phyloP scores from a whole-genome alignment of 257 asterid species.

The Scutellaria galericulata region DNA sequence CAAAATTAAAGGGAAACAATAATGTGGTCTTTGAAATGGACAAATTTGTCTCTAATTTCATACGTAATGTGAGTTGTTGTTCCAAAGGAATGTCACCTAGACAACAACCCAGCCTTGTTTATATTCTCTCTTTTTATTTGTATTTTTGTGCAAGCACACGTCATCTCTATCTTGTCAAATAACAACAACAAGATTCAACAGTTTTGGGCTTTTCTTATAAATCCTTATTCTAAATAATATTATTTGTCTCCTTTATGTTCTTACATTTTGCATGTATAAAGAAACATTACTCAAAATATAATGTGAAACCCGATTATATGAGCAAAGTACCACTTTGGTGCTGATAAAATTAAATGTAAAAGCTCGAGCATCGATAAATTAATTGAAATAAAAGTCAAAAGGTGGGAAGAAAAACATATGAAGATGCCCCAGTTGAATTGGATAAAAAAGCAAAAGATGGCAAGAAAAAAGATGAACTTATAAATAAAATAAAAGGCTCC shows the following conservation, averaged over 20 bases:
- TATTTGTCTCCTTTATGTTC: too few species aligned
- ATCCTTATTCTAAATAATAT: too few species aligned
- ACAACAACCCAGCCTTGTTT: conserved; percentile 2
- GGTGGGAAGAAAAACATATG: conserved; percentile 47
- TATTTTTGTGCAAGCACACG: conserved; percentile 27
- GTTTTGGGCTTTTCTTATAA: too few species aligned
- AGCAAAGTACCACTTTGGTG: not conserved
- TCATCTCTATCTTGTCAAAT: not conserved
- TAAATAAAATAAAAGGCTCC: conserved; percentile 30
- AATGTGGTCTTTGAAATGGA: conserved; percentile 39
- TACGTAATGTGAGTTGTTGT: conserved; percentile 25
- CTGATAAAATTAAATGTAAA: conserved; percentile 27
- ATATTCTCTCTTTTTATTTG: conserved; percentile 25
- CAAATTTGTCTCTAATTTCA: conserved; percentile 30
- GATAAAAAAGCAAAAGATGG: not conserved
- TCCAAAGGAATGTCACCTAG: conserved; percentile 30
- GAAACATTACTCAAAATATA: too few species aligned
- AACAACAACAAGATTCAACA: too few species aligned
- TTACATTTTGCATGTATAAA: too few species aligned
- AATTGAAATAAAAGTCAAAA: conserved; percentile 53
- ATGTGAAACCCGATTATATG: too few species aligned
- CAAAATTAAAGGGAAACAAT: conserved; percentile 44
- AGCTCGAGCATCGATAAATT: conserved; percentile 46
- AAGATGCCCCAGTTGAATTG: conserved; percentile 35
- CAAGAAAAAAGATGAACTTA: too few species aligned